Base-by-base conservation (phyloP, 495 filamentous ascomycete species). In the Terfezia boudieri region DNA sequence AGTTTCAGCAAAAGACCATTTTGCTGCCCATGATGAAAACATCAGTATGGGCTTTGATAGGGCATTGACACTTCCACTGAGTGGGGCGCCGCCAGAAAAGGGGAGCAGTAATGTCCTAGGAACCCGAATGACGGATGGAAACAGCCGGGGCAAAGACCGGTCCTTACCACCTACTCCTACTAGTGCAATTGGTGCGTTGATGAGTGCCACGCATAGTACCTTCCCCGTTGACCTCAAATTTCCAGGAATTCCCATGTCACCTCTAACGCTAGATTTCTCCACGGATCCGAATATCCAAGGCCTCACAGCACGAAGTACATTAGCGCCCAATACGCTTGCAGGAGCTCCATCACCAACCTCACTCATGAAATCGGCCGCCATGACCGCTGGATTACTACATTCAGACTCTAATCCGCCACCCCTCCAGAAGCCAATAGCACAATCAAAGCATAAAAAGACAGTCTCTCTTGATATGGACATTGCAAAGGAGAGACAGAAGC, bases 281-380 rank as follows among this genome's bases (percentile, higher is more conserved):
- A 20, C 49, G 60, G 56, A 26, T 53, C 57, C 35, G 52, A 51
- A 10, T 57, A 56, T 10, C 50, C 49, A 12, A 11, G 17, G 38
- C 7, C 49, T 35, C 26, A 23, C 26, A 35, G 5, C 23, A n/a
- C 46, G 37, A 17, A 56, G 75, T 23, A 67, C 72, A 37, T 74
- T 98, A 41, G 87, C 92, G 8, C 90, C 90, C 43, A 63, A 71
- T 5, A 95, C 89, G 0, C 70, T 96, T 22, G 86, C 80, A 2
- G 87, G 80, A 57, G 84, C 88, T 16, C 92, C 92, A 2, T 77
- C 86, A 8, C 75, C 84, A 9, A 93, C 86, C 9, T 88, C 80
- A 64, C 76, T 98, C 62, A 93, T 87, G 67, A 88, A 84, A 58
- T 77, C 79, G 17, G 89, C 88, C 32, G 82, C 61, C 76, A 83